Base-by-base conservation (phyloP, 73 alveolate species). In the Paraurostyla sp. region DNA sequence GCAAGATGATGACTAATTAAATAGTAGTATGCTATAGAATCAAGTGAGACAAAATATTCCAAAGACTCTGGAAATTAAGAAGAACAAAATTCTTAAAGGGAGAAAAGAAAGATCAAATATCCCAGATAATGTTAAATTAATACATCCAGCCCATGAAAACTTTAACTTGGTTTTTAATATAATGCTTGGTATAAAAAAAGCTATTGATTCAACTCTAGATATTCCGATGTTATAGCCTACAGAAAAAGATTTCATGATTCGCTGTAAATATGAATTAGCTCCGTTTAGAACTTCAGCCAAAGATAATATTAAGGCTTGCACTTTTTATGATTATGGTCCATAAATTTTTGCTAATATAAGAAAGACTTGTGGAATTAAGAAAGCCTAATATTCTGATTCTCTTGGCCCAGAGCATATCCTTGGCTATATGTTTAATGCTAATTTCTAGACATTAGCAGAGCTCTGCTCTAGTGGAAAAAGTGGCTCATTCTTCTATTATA, bases 401-500 rank as follows among this genome's bases (percentile, higher is more conserved):
- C 84, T 96, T 13, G 97, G 97, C 7, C 97, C 98, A n/a, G 97
- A 93, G 76, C 78, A 92, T 36, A 92, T 90, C 36, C 57, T 94
- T 7, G 86, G 87, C 42, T 88, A 76, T 38, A 80, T 88, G 62
- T 82, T 80, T 41, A 87, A 73, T 35, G 94, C 93, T 40, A 76
- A 91, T 29, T 84, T 91, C 86, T 27, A 75, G 38, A 40, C 93
- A 0, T 35, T 91, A 48, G 95, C 95, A 76, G 99, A 96, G 86
- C 88, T 96, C 41, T 92, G 96, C 84, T 84, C 98, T 62, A 29
- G 93, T 18, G 99, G 99, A 40, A 98, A 96, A 82, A 93, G 99
- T 78, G 99, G 99, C 3, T 91, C 99, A 23, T 96, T 98, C 88
- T 98, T 98, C 85, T 98, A 98, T 88, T 98, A 97, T 90, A 98